Base-by-base conservation (phyloP, 2,329 filamentous ascomycete species). In the Tolypocladium sp. region DNA sequence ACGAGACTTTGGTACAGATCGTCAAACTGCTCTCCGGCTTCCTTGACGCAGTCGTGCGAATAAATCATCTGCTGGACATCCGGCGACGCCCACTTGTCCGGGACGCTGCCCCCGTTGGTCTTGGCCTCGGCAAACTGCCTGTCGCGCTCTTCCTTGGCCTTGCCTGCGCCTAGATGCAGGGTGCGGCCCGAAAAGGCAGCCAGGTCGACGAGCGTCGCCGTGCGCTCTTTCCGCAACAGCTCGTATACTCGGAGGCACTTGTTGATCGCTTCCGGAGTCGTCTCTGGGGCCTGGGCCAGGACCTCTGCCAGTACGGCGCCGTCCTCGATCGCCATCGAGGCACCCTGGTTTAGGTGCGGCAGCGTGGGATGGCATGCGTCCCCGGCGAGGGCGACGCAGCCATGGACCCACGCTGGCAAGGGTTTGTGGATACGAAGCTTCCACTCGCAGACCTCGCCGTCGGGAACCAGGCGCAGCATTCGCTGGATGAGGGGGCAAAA, bases 81-180 rank as follows among this genome's bases (percentile, higher is more conserved):
- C 6, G 84, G 83, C 71, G 85, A 86, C 4, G 84, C 85, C 86
- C 86, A 88, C 73, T 87, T 88, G 71, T 88, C 86, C 7, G 84
- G 84, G 60, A 80, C 80, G 60, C 72, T 79, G 63, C 71, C 76
- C 64, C 70, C 78, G 66, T 77, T 79, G 68, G 66, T 74, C 63
- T 74, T 77, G 55, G 80, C 74, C 58, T 78, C 74, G n/a, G 78
- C 78, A 70, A 85, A 83, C 70, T 76, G 73, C 58, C 72, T 74
- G 66, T 86, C 82, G 20, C 83, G 75, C 73, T 84, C 81, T 68
- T 82, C 79, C 67, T 79, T 81, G 22, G 79, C 82, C 62, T 76
- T 74, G 55, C 82, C 82, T 63, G 82, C 79, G 55, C 80, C 80
- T 4, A 85, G 70, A 66, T 85, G 82, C 63, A 85, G 72, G 10